Evolutionary conservation across 2,329 filamentous ascomycete species (phyloP).

Genomic region (Sphaerostilbella broomeana): DNA sequence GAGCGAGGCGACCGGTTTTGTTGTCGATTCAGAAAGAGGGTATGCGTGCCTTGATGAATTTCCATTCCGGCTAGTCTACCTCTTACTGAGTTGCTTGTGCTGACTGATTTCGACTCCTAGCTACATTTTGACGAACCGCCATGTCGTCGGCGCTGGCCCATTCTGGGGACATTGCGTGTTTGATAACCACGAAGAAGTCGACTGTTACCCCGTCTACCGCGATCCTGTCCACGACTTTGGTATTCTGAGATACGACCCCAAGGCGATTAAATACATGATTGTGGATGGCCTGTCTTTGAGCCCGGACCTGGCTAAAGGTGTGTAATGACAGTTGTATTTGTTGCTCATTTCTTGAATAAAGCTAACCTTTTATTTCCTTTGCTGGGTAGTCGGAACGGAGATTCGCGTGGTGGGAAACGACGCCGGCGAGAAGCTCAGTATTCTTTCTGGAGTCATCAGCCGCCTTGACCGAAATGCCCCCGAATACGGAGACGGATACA

Average conservation of each 20-base stretch:
- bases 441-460: slow-evolving; percentile 94
- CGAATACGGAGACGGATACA: slow-evolving; percentile 96
- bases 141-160: slow-evolving; percentile 90
- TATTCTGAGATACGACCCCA: slow-evolving; percentile 91
- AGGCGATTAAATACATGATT: slow-evolving; percentile 95
- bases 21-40: slow-evolving; percentile 89
- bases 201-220: slow-evolving; percentile 93
- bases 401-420: slow-evolving; percentile 98
- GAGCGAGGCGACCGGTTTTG: slow-evolving; percentile 94
- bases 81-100: not conserved
- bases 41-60: slow-evolving; percentile 34
- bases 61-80: not conserved
- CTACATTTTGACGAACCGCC: slow-evolving; percentile 81
- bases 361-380: not conserved
- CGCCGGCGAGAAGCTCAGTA: slow-evolving; percentile 96
- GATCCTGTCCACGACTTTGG: slow-evolving; percentile 98
- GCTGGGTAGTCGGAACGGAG: slow-evolving; percentile 66
- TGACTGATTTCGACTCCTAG: slow-evolving; percentile 24
- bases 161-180: slow-evolving; percentile 99
- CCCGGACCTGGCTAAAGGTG: slow-evolving; percentile 73
- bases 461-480: slow-evolving; percentile 93
- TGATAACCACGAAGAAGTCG: slow-evolving; percentile 95
- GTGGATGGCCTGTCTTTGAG: slow-evolving; percentile 72
- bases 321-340: slow-evolving; percentile 16
- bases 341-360: not conserved